Conservation (phyloP, 2,329 filamentous ascomycete species). For the Magnaporthales sp. region DNA sequence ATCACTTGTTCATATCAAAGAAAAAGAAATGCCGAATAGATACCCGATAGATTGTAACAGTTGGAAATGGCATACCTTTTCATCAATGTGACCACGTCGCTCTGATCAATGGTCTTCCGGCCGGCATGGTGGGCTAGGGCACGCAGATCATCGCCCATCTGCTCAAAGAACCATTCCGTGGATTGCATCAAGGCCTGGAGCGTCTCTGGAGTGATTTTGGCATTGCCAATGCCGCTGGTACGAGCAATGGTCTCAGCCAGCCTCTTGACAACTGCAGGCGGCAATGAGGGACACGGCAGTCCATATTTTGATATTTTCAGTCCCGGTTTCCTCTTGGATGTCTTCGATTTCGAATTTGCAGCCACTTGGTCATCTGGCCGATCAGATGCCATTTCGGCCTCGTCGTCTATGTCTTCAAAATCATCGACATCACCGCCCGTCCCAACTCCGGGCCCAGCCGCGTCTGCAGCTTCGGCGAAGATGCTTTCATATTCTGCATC, state of each 20-base stretch:
- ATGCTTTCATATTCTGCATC: constrained; percentile 16
- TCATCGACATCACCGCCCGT: background rate
- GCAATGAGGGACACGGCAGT: constrained; percentile 67
- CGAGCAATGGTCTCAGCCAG: constrained; percentile 64
- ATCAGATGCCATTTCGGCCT: background rate
- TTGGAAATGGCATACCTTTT: constrained; percentile 52
- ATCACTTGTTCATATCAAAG: background rate
- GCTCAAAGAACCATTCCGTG: constrained; percentile 88
- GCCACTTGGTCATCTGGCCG: background rate
- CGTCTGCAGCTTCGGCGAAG: constrained; percentile 8
- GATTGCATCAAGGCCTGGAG: constrained; percentile 69
- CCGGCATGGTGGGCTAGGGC: constrained; percentile 76
- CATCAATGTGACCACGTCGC: constrained; percentile 75
- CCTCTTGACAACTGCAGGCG: constrained; percentile 64
- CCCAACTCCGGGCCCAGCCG: constrained; percentile 7
- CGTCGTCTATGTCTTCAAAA: constrained; percentile 2
- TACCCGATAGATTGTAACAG: constrained; percentile 9
- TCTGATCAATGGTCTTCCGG: constrained; percentile 78
- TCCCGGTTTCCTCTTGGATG: constrained; percentile 25
- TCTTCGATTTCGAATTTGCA: background rate
- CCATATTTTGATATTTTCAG: constrained; percentile 62
- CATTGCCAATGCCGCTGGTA: constrained; percentile 54
- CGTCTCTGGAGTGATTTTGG: constrained; percentile 65
- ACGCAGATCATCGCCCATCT: constrained; percentile 69
- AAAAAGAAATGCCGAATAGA: constrained; percentile 10